These are phyloP conservation scores for Gyromitra esculenta DNA, from an alignment of 2,329 filamentous ascomycete species.

Conservation along the genomic window DNA sequence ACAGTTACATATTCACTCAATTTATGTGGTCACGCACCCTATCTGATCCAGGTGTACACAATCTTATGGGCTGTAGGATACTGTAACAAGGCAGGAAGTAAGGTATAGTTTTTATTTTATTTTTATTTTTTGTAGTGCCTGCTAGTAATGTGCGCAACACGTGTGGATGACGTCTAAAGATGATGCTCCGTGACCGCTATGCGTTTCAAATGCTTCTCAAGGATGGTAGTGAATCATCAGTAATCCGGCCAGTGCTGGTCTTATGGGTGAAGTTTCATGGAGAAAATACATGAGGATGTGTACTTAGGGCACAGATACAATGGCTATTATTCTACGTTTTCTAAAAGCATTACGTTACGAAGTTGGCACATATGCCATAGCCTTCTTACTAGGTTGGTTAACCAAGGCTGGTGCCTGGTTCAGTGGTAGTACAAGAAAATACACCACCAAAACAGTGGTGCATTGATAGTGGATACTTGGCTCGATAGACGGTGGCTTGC, in stretches of 20 bases:
- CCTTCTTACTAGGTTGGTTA: slow-evolving; percentile 28
- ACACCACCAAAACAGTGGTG: too few species aligned
- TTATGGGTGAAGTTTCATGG: slow-evolving; percentile 8
- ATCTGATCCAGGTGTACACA: not conserved
- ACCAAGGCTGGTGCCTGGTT: slow-evolving; percentile 30
- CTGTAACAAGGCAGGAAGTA: slow-evolving; percentile 19
- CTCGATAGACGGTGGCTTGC: slow-evolving; percentile 19
- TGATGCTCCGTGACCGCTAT: not conserved
- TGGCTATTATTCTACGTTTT: not conserved
- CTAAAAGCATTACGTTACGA: slow-evolving; percentile 10
- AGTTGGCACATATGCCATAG: slow-evolving; percentile 26
- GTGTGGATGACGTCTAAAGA: not conserved
- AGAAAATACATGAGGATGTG: slow-evolving; percentile 11
- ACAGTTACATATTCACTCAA: not conserved
- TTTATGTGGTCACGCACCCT: not conserved
- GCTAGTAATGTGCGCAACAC: slow-evolving; percentile 32
- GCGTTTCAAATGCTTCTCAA: slow-evolving; percentile 6
- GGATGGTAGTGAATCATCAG: not conserved
- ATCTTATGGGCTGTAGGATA: not conserved
- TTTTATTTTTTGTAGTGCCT: not conserved
- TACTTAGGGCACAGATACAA: slow-evolving; percentile 11
- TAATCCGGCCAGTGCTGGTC: slow-evolving; percentile 2
- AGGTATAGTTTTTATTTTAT: not conserved
- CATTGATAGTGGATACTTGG: not conserved
- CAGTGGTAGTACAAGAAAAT: slow-evolving; percentile 30